phyloP scores from a whole-genome alignment of 306 rosid genomes.

The Rosa lucieae region DNA sequence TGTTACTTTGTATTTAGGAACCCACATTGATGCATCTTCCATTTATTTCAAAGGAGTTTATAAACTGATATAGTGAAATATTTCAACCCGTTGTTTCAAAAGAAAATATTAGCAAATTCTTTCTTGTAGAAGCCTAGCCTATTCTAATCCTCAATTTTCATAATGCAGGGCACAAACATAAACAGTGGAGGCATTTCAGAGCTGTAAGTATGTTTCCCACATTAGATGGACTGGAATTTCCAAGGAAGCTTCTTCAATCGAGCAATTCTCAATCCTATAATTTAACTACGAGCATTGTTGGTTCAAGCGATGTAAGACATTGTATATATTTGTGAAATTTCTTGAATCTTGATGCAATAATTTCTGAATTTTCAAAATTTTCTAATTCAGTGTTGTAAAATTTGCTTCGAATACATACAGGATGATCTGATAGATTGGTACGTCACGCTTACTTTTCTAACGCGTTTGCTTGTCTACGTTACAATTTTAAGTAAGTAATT shows the following conservation, averaged over 20 bases:
- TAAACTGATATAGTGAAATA: neutral
- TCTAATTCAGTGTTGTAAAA: neutral
- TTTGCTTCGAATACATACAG: conserved; percentile 11
- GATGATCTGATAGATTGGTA: conserved; percentile 22
- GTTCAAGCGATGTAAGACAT: conserved; percentile 7
- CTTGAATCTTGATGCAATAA: neutral
- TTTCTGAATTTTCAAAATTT: neutral
- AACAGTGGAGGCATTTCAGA: neutral
- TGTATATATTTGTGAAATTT: neutral
- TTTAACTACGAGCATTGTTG: neutral
- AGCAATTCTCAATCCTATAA: conserved; percentile 11
- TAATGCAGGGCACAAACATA: conserved; percentile 4
- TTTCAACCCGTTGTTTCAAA: neutral
- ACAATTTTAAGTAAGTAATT: conserved; percentile 23
- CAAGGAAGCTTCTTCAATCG: conserved; percentile 12
- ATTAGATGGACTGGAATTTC: neutral
- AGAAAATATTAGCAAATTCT: neutral
- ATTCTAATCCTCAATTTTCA: neutral
- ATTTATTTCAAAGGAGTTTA: neutral
- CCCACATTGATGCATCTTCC: neutral
- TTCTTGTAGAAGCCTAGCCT: neutral
- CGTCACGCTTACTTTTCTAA: conserved; percentile 12
- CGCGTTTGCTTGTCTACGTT: conserved; percentile 19
- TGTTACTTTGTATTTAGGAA: conserved; percentile 3
- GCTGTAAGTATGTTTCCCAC: conserved; percentile 15